Conservation (phyloP, 2,329 filamentous ascomycete species). For the Aureobasidium zeae region DNA sequence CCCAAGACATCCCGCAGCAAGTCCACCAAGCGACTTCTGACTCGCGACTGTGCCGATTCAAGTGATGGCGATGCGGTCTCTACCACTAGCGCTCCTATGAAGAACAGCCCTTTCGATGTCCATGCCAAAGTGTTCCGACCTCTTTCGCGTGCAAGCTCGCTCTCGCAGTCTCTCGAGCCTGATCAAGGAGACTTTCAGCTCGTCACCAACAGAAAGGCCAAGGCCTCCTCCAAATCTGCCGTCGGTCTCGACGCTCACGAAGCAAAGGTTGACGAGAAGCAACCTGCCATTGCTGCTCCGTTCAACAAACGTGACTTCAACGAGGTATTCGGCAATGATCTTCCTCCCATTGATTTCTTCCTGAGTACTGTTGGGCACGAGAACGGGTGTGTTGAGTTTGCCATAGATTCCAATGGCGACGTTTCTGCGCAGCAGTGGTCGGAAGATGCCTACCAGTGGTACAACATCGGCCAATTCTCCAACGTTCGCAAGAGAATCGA, state of each 20-base stretch:
- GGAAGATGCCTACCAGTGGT: constrained; percentile 32
- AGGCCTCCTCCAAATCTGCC: constrained; percentile 14
- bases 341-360: constrained; percentile 35
- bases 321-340: constrained; percentile 33
- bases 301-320: constrained; percentile 27
- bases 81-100: constrained; percentile 12
- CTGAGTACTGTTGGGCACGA: constrained; percentile 25
- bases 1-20: constrained; percentile 18
- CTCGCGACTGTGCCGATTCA: constrained; percentile 21
- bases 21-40: constrained; percentile 23
- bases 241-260: constrained; percentile 21
- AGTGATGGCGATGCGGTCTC: constrained; percentile 18
- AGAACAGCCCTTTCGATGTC: constrained; percentile 19
- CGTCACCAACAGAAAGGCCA: constrained; percentile 23
- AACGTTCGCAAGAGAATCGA: constrained; percentile 35
- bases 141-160: constrained; percentile 19
- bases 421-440: constrained; percentile 42
- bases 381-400: constrained; percentile 38
- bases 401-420: constrained; percentile 40
- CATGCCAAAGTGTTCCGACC: constrained; percentile 27
- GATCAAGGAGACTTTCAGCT: constrained; percentile 24
- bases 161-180: background rate
- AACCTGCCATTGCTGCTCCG: constrained; percentile 25
- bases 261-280: constrained; percentile 23
- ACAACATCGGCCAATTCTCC: constrained; percentile 37